Percentiles rank a stretch among this genome's conserved stretches.
These are phyloP conservation scores for Helotiales sp. DNA, from an alignment of 2,329 filamentous ascomycete species.

Conservation along the genomic window DNA sequence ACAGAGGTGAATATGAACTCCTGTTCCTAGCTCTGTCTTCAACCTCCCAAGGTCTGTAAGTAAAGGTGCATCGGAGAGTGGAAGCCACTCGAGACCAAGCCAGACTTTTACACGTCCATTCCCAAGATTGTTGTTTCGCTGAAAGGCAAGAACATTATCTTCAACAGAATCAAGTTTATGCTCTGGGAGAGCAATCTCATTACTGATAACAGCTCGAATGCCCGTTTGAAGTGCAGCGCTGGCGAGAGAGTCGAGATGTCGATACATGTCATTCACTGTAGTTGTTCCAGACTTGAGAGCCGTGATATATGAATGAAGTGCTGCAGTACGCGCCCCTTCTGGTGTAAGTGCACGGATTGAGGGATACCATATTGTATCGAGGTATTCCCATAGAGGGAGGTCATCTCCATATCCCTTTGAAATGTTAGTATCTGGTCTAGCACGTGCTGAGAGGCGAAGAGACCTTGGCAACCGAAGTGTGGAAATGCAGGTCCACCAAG, in stretches of 20 bases:
- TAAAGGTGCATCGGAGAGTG: constrained; percentile 19
- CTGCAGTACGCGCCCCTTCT: constrained; percentile 9
- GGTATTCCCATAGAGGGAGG: constrained; percentile 29
- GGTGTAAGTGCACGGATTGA: constrained; percentile 25
- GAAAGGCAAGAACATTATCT: constrained; percentile 25
- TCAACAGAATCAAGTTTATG: constrained; percentile 24
- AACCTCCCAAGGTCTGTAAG: constrained; percentile 18
- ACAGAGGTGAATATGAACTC: constrained; percentile 27
- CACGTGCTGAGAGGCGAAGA: not conserved
- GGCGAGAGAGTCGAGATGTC: constrained; percentile 21
- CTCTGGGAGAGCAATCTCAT: constrained; percentile 25
- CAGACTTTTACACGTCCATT: constrained; percentile 25
- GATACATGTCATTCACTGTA: constrained; percentile 29
- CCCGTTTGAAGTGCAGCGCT: constrained; percentile 24
- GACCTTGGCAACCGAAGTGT: constrained; percentile 29
- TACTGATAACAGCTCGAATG: constrained; percentile 25
- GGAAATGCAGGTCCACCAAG: constrained; percentile 28
- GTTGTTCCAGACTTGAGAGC: constrained; percentile 27
- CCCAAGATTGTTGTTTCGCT: constrained; percentile 14
- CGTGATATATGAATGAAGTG: constrained; percentile 25
- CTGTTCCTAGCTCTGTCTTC: constrained; percentile 23
- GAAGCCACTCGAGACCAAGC: constrained; percentile 28
- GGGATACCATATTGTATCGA: constrained; percentile 29
- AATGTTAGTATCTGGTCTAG: not conserved
- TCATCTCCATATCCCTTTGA: constrained; percentile 25